Base-by-base conservation (phyloP, 441 rosid genomes). In the Daphne laureola region DNA sequence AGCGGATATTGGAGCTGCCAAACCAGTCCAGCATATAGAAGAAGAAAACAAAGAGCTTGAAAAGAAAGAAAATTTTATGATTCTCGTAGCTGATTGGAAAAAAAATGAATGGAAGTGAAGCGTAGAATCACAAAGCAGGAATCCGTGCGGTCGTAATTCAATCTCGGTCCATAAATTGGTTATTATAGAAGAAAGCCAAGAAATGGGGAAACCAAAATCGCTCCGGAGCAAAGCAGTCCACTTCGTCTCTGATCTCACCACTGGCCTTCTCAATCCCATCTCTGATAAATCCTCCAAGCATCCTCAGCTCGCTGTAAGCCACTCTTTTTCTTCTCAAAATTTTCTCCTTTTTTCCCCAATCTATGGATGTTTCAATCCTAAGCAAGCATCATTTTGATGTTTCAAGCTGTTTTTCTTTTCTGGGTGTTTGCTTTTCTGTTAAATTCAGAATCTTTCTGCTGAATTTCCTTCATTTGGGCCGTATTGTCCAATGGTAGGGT, bases 211-310 rank as follows among this genome's bases (percentile, higher is more conserved):
- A 63, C 83, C 83, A 57, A 77, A 66, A 77, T 81, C 90, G n/a
- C 61, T 92, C 61, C 80, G 76, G 82, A 86, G 88, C 76, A 92
- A 84, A 81, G 96, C 98, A 49, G 94, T 82, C 18, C 82, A 86
- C 78, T 82, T 92, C 42, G 95, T 92, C 51, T 66, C 96, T 78
- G 96, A 84, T 81, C 79, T 92, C 66, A 84, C 98, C 86, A 78
- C 98, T 64, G 94, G 73, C 51, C 70, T 92, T 56, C 93, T 92
- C 64, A 92, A 88, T 74, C 98, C 98, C 36, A 81, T 92, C 69
- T 92, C 88, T 54, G 98, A 88, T 65, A 84, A 84, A 65, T 80
- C 94, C 55, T 74, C 94, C 58, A 59, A 59, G 51, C 72, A 80
- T 36, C 51, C 42, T 23, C 35, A 42, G 47, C 59, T 46, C 65